A percentile compares a stretch with the other conserved stretches of the same genome.
Evolutionary conservation across 768 basidiomycete genomes (phyloP).

Genomic region (Boletus fagicola): DNA sequence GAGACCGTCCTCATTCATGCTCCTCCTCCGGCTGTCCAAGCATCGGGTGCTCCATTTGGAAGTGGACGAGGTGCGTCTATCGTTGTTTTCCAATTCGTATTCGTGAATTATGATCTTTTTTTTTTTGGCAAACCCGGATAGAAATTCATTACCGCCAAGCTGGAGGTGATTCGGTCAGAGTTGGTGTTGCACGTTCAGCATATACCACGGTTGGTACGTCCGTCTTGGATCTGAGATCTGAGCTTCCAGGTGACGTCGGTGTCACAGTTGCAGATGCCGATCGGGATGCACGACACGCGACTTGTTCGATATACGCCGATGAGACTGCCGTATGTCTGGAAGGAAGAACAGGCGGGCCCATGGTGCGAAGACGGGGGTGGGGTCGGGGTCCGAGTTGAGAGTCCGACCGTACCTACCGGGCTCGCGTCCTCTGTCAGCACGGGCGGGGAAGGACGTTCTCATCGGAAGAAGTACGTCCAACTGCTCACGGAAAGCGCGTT

Average conservation of each 20-base stretch:
- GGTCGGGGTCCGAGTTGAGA: background rate
- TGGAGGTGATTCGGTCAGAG: conserved; percentile 23
- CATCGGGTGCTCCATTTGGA: conserved; percentile 23
- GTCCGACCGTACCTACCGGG: background rate
- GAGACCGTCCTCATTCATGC: conserved; percentile 18
- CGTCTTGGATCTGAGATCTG: background rate
- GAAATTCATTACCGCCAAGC: conserved; percentile 15
- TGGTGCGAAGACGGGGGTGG: background rate
- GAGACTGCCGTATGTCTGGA: conserved; percentile 17
- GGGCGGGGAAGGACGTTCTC: background rate
- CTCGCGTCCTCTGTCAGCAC: background rate
- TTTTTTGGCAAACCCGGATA: background rate
- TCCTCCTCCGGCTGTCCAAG: conserved; percentile 19
- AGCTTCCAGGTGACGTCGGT: background rate
- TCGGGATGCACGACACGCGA: conserved; percentile 15
- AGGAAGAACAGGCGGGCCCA: conserved; percentile 2
- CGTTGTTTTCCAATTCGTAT: background rate
- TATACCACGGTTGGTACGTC: conserved; percentile 19
- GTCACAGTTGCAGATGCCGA: conserved; percentile 13
- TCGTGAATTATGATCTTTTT: background rate
- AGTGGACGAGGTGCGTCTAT: conserved; percentile 23
- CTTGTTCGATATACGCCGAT: conserved; percentile 18
- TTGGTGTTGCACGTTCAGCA: conserved; percentile 10
- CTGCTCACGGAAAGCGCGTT: conserved; percentile 20
- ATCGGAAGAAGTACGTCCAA: conserved; percentile 20